Evolutionary conservation across 2,329 filamentous ascomycete genomes (phyloP), one percentile per base, ranked within the genome.

Genomic region (Hirsutella minnesotensis): DNA sequence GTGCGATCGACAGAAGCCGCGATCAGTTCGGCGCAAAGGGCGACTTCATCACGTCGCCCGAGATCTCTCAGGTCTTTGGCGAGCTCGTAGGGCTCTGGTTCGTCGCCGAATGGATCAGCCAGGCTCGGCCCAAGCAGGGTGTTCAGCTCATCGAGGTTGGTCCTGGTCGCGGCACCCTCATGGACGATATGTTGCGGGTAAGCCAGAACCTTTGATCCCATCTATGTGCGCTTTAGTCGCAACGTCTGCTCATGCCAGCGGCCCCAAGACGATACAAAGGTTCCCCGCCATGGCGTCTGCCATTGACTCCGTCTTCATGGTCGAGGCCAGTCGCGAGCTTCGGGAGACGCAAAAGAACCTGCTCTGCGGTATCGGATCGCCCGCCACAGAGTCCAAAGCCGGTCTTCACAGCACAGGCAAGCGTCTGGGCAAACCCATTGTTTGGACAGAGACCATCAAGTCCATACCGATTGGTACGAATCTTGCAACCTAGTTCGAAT

Each of bases 1-100:
- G 82, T 5, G 77, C 79, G 20, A 73, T 81, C 36, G 72, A 73
- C 9, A 65, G 77, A 46, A 80, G 75, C 18, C 76, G 81, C 38
- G 89, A 95, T 57, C 89, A 90, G 49, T 98, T 98, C 54, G 92
- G 92, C n/a, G 69, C 77, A 43, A 85, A 86, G 56, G 92, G 92
- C 21, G 92, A 98, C 63, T 98, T 98, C 58, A 83, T 96, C 41
- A 98, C 92, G 0, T 95, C 89, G 0, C 92, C 92, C 0, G 92
- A 98, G 63, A 96, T 98, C 53, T 95, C 89, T 1, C 92, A 96
- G 59, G 76, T 96, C 12, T 98, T 98, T 64, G 92, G 92, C 20
- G 92, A 98, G 65, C 72, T 98, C 22, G 72, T 96, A 44, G 92
- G 87, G 4, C 77, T 98, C 53, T 98, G 92, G 92, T 81, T 95